Percentiles rank a stretch among this genome's conserved stretches.
Conservation (phyloP, 2,329 filamentous ascomycete genomes). For the Apiospora malaysiana region DNA sequence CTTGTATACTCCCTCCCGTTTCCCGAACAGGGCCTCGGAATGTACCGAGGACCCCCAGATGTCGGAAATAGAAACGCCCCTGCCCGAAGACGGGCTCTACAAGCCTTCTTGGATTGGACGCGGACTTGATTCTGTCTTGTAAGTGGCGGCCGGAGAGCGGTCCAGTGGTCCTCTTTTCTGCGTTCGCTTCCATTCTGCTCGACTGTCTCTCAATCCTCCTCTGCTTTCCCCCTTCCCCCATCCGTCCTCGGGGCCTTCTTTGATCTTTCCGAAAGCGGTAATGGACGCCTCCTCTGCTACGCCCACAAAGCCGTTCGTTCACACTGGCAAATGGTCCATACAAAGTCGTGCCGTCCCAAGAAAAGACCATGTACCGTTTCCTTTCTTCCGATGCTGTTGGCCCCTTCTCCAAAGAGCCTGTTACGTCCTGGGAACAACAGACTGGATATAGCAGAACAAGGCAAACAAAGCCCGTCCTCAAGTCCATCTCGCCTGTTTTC, state of each 20-base stretch:
- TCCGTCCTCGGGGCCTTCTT: constrained; percentile 16
- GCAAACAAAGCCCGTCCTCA: constrained; percentile 14
- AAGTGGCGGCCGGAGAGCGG: constrained; percentile 7
- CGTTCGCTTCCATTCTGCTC: constrained; percentile 17
- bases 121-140: not conserved
- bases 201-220: constrained; percentile 10
- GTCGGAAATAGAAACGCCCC: constrained; percentile 20
- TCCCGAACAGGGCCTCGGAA: constrained; percentile 13
- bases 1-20: constrained; percentile 14
- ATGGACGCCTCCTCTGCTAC: constrained; percentile 7
- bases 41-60: constrained; percentile 18
- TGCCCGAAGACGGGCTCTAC: constrained; percentile 13
- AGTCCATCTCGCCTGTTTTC: not conserved
- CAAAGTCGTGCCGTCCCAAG: constrained; percentile 12
- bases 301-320: constrained; percentile 17
- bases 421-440: constrained; percentile 9
- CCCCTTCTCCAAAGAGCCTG: constrained; percentile 17
- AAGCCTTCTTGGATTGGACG: not conserved
- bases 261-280: constrained; percentile 21
- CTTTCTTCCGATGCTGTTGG: constrained; percentile 18
- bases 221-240: not conserved
- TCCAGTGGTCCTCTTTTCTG: not conserved
- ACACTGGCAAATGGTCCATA: constrained; percentile 17
- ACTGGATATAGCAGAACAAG: constrained; percentile 21
- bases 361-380: constrained; percentile 3